These are phyloP conservation scores for Calocybe indica DNA, from an alignment of 768 basidiomycete genomes.

Conservation along the genomic window DNA sequence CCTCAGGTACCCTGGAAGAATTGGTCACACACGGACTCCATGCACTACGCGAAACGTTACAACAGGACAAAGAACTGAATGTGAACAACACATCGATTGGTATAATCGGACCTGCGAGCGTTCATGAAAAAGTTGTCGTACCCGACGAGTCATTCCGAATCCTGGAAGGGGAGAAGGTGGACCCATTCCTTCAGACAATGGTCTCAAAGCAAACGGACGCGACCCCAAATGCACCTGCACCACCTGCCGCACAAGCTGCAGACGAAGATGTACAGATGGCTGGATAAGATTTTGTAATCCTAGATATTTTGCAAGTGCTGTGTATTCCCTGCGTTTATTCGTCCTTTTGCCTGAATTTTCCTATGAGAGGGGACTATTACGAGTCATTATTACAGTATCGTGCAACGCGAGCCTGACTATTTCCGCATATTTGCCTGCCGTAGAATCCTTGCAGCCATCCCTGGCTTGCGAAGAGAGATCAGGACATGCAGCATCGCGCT, in stretches of 20 bases:
- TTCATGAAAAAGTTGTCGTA: conserved; percentile 45
- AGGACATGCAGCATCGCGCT: conserved; percentile 78
- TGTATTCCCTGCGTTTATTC: no score
- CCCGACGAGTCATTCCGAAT: conserved; percentile 73
- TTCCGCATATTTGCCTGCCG: conserved; percentile 19
- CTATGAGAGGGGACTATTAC: no score
- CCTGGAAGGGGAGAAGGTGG: conserved; percentile 76
- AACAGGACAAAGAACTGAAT: conserved; percentile 96
- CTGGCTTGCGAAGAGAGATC: conserved; percentile 65
- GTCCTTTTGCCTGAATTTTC: no score
- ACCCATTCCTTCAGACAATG: conserved; percentile 75
- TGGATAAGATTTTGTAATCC: conserved; percentile 15
- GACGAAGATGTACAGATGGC: conserved; percentile 89
- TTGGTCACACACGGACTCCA: conserved; percentile 91
- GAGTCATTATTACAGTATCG: no score
- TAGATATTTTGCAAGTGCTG: no score
- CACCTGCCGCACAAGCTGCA: conserved; percentile 29
- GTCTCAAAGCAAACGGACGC: conserved; percentile 53
- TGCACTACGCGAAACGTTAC: conserved; percentile 92
- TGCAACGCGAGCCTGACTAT: no score
- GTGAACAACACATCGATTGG: conserved; percentile 93
- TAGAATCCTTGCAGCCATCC: conserved; percentile 59
- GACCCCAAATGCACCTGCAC: conserved; percentile 21
- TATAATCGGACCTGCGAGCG: conserved; percentile 73
- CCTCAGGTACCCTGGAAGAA: conserved; percentile 73